Base-by-base conservation (phyloP, 2,329 filamentous ascomycete species). In the Teratosphaeria zuluensis region DNA sequence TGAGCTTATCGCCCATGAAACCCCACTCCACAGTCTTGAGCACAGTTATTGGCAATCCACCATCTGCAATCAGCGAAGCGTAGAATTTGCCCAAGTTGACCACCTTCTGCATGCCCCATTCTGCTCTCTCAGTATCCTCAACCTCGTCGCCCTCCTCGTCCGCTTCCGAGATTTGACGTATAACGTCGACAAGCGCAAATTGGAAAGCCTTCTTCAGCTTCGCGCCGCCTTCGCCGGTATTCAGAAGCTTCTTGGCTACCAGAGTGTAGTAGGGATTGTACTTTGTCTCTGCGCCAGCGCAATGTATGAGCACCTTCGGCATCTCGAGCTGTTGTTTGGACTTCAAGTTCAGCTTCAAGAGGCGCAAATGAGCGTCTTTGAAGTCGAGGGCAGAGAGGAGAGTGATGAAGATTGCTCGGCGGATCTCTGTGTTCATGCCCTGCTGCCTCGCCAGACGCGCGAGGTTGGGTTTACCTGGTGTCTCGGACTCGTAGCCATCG, bases 181-280 rank as follows among this genome's bases (percentile, higher is more conserved):
- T 95, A 9, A 92, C 79, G 65, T 88, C 90, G 86, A 92, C 95
- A 0, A 97, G 77, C 7, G 87, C 84, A 67, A 92, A 91, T 70
- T 94, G 89, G 70, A 97, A 95, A 1, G 89, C 86, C 75, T 92
- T 92, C 61, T 85, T 84, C 64, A 95, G 81, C 66, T 85, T 84
- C 64, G 84, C 56, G n/a, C 42, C 42, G 19, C 42, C 42, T 21
- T 46, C 33, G 30, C 66, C 84, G 61, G 92, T 89, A 3, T 79
- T 78, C 68, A 91, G 95, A 8, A 96, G 80, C 63, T 86, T 86
- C 54, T 83, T 84, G 9, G 90, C 91, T 42, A 99, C 86, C 0
- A 96, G 78, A 0, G 89, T 89, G 71, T 99, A 99, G 75, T 95
- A 99, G 0, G 89, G 89, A 68, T 99, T 99, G 74, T 96, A 95